Evolutionary conservation across 345 rosid species (phyloP).

Genomic region (Hibiscus tridactylites): DNA sequence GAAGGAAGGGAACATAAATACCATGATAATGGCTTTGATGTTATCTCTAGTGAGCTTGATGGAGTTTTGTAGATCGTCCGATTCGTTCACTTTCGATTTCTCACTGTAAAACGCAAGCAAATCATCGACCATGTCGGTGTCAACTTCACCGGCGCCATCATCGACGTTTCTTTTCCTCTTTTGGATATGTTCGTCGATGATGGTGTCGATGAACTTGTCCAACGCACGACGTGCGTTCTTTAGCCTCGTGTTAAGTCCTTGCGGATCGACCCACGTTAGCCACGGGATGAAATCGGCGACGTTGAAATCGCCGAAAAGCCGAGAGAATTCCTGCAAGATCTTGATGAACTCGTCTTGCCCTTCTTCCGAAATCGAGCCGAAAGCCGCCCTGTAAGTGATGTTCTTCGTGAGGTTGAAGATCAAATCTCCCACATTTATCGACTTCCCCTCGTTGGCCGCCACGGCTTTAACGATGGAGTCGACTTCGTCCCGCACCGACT

Average conservation of each 20-base stretch:
- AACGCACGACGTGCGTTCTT: constrained; percentile 55
- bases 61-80: constrained; percentile 49
- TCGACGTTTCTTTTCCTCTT: constrained; percentile 19
- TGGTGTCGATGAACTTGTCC: constrained; percentile 60
- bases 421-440: constrained; percentile 64
- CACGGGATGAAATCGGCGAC: constrained; percentile 74
- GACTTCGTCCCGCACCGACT: constrained; percentile 82
- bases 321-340: constrained; percentile 85
- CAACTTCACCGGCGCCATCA: constrained; percentile 18
- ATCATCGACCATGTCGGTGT: constrained; percentile 80
- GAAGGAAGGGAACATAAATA: constrained; percentile 10
- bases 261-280: constrained; percentile 56
- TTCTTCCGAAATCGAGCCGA: constrained; percentile 46
- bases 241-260: constrained; percentile 58
- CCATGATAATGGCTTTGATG: constrained; percentile 96
- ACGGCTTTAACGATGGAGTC: constrained; percentile 36
- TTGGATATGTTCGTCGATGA: constrained; percentile 67
- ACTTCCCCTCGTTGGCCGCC: constrained; percentile 33
- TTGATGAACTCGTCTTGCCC: constrained; percentile 71
- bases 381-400: constrained; percentile 76
- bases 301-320: constrained; percentile 88
- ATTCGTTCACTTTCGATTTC: constrained; percentile 43
- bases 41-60: constrained; percentile 59
- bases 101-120: constrained; percentile 69
- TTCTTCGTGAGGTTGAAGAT: constrained; percentile 70